Evolutionary conservation across 192 early-diverging fungal genomes (phyloP), one percentile per base, ranked within the genome.

Genomic region (Umbelopsis sp.): DNA sequence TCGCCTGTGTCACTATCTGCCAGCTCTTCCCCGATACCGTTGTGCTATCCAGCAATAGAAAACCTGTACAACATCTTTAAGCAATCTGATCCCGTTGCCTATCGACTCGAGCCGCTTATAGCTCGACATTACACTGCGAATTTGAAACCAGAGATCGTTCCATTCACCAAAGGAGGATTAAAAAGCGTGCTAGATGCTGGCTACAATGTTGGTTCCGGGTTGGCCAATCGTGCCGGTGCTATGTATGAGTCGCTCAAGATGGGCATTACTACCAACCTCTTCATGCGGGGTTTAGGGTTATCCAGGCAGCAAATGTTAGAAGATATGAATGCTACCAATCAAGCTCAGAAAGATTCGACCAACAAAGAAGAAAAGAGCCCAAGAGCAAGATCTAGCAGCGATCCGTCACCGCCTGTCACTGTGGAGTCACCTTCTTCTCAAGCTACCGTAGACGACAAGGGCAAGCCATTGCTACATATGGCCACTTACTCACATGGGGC

Each of bases 161-260:
- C 87, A 11, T 95, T 94, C 66, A 89, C 90, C 58, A 95, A 95
- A 68, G 93, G 93, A 18, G 93, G 93, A 27, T 72, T 95, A 6
- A 92, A 84, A 58, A 85, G 85, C 64, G 79, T 87, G 10, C 78
- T 92, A 23, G 79, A 88, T 49, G 93, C 88, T 7, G 85, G 91
- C 64, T 83, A 87, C 51, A 90, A 92, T 52, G 80, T 93, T 6
- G 77, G 89, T 4, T 85, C 75, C n/a, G 90, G 86, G 41, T 78
- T 94, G 22, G 90, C 90, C 49, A 87, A 82, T 46, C 74, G 85
- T 18, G 89, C 90, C 20, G 85, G 84, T 2, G 89, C 81, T 33
- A 88, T 93, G 82, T 85, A 88, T 52, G 87, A 87, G 51, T 78
- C 82, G 0, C 77, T 90, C 20, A 84, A 81, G 22, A 64, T 76